Evolutionary conservation across 495 filamentous ascomycete species (phyloP).

Genomic region (Penicillium manginii): DNA sequence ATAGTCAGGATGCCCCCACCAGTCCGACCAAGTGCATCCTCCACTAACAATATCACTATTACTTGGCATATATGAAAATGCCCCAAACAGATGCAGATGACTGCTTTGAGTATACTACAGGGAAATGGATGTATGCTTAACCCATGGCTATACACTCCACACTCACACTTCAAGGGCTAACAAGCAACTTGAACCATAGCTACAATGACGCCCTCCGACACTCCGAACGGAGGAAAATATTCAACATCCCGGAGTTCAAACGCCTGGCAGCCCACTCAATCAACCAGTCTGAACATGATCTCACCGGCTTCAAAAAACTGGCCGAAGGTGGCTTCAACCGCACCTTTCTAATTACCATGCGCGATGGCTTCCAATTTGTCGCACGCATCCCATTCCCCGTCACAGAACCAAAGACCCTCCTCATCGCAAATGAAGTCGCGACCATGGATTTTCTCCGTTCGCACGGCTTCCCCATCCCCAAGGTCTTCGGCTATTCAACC

Average conservation of each 20-base stretch:
- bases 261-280: constrained; percentile 25
- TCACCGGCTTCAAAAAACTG: constrained; percentile 32
- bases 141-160: background rate
- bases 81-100: constrained; percentile 5
- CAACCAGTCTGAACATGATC: constrained; percentile 13
- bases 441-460: constrained; percentile 36
- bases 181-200: background rate
- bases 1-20: too few relatives aligned
- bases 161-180: background rate
- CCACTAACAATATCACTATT: background rate
- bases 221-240: constrained; percentile 22
- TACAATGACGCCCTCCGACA: constrained; percentile 30
- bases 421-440: constrained; percentile 39
- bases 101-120: constrained; percentile 17
- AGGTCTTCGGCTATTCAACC: constrained; percentile 23
- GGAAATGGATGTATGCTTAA: constrained; percentile 17
- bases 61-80: background rate
- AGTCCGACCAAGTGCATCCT: background rate
- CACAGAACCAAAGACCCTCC: constrained; percentile 9
- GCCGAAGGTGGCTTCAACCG: constrained; percentile 40
- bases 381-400: constrained; percentile 20
- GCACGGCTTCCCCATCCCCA: constrained; percentile 31
- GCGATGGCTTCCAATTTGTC: constrained; percentile 28
- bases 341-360: constrained; percentile 28
- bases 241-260: constrained; percentile 33